Base-by-base conservation (phyloP, 1,139 yeast genomes). In the Suhomyces taliae region DNA sequence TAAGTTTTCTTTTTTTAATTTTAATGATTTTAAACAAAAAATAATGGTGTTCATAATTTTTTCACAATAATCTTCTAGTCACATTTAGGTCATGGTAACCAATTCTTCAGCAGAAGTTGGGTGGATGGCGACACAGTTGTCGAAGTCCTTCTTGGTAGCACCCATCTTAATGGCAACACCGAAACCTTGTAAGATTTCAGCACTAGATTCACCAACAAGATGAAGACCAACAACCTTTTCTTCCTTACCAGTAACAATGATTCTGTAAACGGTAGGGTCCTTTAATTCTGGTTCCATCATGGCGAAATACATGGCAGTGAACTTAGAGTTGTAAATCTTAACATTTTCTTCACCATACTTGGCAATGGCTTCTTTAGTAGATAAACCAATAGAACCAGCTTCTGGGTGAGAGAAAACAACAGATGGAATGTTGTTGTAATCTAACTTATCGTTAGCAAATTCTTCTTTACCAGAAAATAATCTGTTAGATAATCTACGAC, bases 101-200 rank as follows among this genome's bases (percentile, higher is more conserved):
- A 93, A 72, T 71, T 93, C 99, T 72, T 93, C 99, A 38, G 99
- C 99, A 54, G 95, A 83, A 1, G 99, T 91, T 53, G 99, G 99
- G 67, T 93, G 99, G 62, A 93, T 93, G 41, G 99, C 99, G 34
- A 93, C 98, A 72, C 95, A 88, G 65, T 75, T 85, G 69, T 93
- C 99, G 55, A 93, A 91, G 67, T 93, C 97, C 44, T 82, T 82
- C 77, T 93, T 93, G 40, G 99, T 93, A 39, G 99, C 99, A 36
- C 99, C 99, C 96, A 88, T 88, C 73, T 90, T 90, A 56, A 93
- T 75, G 48, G 99, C 99, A 45, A 90, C 99, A 48, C 98, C 99
- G 62, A 93, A 93, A 34, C 99, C 99, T 77, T 93, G 99, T 58
- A 93, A 79, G 53, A 95, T 90, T 69, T 93, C 99, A 36, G 96